Evolutionary conservation across 805 yeast species (phyloP).

Genomic region (Pichia deserticola): DNA sequence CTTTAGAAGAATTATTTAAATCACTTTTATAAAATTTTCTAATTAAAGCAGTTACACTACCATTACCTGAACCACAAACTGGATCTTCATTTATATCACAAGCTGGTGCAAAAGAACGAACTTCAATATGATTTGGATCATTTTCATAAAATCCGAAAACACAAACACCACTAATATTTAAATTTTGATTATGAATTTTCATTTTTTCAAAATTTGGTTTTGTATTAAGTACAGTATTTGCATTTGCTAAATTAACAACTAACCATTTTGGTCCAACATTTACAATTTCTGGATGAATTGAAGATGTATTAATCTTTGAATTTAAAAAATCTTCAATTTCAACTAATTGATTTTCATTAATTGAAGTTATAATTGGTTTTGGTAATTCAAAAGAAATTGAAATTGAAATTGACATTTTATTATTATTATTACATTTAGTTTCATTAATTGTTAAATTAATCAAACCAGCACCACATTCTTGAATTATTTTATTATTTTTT

Average conservation of each 20-base stretch:
- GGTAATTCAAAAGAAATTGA: constrained; percentile 3
- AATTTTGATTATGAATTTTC: constrained; percentile 11
- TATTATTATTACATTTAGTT: background rate
- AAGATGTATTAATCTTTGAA: background rate
- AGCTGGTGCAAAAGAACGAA: constrained; percentile 35
- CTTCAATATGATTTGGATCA: constrained; percentile 20
- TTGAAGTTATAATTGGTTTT: background rate
- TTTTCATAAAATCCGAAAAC: constrained; percentile 30
- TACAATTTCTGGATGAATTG: constrained; percentile 21
- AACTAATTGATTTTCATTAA: background rate
- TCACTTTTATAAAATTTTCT: background rate
- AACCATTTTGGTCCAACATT: constrained; percentile 45
- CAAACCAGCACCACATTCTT: constrained; percentile 41
- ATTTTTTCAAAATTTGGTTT: constrained; percentile 28
- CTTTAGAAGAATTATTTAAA: background rate
- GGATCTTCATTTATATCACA: constrained; percentile 40
- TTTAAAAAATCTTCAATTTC: background rate
- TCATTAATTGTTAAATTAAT: background rate
- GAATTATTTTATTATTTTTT: constrained; percentile 26
- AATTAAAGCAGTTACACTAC: constrained; percentile 6
- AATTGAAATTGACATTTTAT: too few species aligned
- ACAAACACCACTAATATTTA: constrained; percentile 30
- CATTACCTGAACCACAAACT: constrained; percentile 48
- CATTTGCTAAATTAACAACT: constrained; percentile 27
- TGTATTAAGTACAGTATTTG: constrained; percentile 27